These are phyloP conservation scores for Aspergillus sp. DNA, from an alignment of 2,329 filamentous ascomycete genomes.

Conservation along the genomic window DNA sequence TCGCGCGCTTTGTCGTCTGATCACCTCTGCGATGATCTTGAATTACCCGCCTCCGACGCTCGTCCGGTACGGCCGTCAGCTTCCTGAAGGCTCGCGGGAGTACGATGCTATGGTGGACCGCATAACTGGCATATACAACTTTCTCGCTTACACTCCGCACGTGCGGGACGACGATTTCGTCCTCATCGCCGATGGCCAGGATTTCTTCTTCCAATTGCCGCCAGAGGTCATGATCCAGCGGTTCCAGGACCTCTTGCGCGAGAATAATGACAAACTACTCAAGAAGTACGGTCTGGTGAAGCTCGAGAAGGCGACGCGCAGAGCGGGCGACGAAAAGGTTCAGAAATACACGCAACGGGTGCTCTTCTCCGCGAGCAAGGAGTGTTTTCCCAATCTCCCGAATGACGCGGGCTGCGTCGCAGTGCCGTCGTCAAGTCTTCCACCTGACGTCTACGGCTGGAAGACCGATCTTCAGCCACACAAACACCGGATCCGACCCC, in stretches of 20 bases:
- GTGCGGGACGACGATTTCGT: slow-evolving; percentile 60
- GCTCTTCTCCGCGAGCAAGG: slow-evolving; percentile 55
- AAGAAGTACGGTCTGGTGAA: slow-evolving; percentile 46
- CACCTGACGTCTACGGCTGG: slow-evolving; percentile 48
- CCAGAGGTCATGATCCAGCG: slow-evolving; percentile 61
- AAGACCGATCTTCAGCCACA: slow-evolving; percentile 40
- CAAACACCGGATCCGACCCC: slow-evolving; percentile 42
- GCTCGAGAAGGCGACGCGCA: slow-evolving; percentile 18
- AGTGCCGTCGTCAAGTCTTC: slow-evolving; percentile 51
- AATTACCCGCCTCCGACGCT: slow-evolving; percentile 58
- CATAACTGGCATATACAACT: slow-evolving; percentile 46
- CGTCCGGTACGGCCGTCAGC: slow-evolving; percentile 43
- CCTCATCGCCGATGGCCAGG: slow-evolving; percentile 61
- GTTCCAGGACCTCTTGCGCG: slow-evolving; percentile 56
- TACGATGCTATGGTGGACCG: slow-evolving; percentile 45
- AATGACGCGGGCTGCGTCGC: slow-evolving; percentile 52
- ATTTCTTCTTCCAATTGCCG: slow-evolving; percentile 65
- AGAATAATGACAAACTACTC: slow-evolving; percentile 52
- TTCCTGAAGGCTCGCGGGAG: slow-evolving; percentile 26
- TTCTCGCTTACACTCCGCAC: slow-evolving; percentile 47
- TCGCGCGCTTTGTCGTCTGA: slow-evolving; percentile 54
- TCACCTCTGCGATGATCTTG: slow-evolving; percentile 57
- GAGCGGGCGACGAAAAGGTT: slow-evolving; percentile 20
- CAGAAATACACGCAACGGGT: slow-evolving; percentile 53
- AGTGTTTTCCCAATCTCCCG: slow-evolving; percentile 45